Conservation (phyloP, 129 eudicot species). For the Flaveria brownii region DNA sequence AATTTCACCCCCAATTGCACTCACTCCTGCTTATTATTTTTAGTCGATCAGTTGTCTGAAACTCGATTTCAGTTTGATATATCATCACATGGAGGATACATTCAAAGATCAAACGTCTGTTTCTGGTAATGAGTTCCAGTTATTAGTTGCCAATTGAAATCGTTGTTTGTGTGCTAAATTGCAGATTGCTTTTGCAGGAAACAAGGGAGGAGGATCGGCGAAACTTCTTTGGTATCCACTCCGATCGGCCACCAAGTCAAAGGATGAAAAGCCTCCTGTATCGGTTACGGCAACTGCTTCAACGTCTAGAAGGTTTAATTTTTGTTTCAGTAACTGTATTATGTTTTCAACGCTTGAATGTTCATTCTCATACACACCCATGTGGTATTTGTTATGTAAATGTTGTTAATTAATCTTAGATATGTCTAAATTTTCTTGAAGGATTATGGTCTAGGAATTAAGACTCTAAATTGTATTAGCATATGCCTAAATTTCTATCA, state of each 20-base stretch:
- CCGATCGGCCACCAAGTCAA: constrained; percentile 58
- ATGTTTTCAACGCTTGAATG: neutral
- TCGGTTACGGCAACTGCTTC: constrained; percentile 41
- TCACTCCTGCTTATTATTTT: neutral
- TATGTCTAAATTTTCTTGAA: too few relatives aligned
- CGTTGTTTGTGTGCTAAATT: neutral
- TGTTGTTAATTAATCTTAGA: neutral
- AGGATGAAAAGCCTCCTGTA: constrained; percentile 53
- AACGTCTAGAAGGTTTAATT: constrained; percentile 50
- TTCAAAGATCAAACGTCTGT: constrained; percentile 41
- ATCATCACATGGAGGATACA: constrained; percentile 34
- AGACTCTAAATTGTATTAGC: too few relatives aligned
- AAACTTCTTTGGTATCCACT: constrained; percentile 75
- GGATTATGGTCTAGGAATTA: too few relatives aligned
- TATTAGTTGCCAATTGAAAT: neutral
- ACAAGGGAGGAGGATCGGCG: constrained; percentile 39
- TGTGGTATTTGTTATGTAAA: neutral
- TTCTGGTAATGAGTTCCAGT: constrained; percentile 29
- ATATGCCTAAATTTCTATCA: too few relatives aligned
- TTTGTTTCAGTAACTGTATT: neutral
- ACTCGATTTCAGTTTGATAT: neutral
- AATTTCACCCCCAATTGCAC: constrained; percentile 36
- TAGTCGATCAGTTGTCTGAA: neutral
- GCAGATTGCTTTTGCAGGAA: constrained; percentile 26
- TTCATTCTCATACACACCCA: neutral